A percentile compares a stretch with the other conserved stretches of the same genome.
phyloP scores from a whole-genome alignment of 805 yeast species.

The Teunomyces funiuensis region DNA sequence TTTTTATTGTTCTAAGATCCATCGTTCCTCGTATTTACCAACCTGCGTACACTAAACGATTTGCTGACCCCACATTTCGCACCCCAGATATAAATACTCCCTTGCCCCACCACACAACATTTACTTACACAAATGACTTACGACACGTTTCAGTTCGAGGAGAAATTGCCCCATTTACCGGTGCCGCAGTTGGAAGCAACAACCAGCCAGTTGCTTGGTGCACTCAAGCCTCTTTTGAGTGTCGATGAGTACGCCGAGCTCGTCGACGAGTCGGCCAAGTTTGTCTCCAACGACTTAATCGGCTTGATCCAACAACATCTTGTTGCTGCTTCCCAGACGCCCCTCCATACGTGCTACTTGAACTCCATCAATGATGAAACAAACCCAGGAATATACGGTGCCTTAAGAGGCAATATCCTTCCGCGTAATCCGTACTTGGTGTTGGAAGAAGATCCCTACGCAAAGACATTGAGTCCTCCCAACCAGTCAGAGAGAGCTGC shows the following conservation, averaged over 20 bases:
- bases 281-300: slow-evolving; percentile 44
- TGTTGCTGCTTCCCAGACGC: slow-evolving; percentile 42
- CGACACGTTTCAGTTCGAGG: slow-evolving; percentile 42
- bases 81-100: not conserved
- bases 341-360: slow-evolving; percentile 49
- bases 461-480: slow-evolving; percentile 54
- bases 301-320: slow-evolving; percentile 55
- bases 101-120: not conserved
- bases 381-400: slow-evolving; percentile 62
- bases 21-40: too few species aligned
- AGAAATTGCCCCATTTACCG: slow-evolving; percentile 55
- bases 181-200: slow-evolving; percentile 58
- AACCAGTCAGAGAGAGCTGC: slow-evolving; percentile 70
- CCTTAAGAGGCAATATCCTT: slow-evolving; percentile 60
- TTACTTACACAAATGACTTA: slow-evolving; percentile 7
- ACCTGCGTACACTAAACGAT: too few species aligned
- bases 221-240: slow-evolving; percentile 60
- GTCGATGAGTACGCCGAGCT: slow-evolving; percentile 50
- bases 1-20: too few species aligned
- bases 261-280: slow-evolving; percentile 43
- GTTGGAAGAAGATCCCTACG: slow-evolving; percentile 71
- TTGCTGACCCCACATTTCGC: slow-evolving; percentile 7
- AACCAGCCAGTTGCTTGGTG: slow-evolving; percentile 49
- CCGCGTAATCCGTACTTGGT: slow-evolving; percentile 80
- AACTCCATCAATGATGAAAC: slow-evolving; percentile 50